Base-by-base conservation (phyloP, 805 yeast species). In the Wickerhamiella siamensis region DNA sequence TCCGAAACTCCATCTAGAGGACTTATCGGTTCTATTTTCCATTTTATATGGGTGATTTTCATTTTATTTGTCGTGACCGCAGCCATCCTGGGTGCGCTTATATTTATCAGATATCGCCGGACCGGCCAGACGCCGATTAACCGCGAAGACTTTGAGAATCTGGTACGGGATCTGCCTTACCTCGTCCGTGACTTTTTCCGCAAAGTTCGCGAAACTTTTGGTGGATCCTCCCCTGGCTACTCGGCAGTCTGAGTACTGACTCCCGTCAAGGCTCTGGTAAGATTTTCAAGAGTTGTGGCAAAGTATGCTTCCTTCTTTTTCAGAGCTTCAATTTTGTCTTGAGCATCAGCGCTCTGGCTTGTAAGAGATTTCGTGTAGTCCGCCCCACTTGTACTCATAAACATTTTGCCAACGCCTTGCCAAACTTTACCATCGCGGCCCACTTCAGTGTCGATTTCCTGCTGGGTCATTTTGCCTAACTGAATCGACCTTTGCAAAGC, bases 361-460 rank as follows among this genome's bases (percentile, higher is more conserved):
- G 64, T 55, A 27, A 83, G 59, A 40, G 66, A 67, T 10, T 57
- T 52, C 36, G 70, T 57, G 59, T 82, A 81, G 3, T 64, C 60
- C 3, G 57, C 51, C 2, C 65, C 64, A 21, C 66, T 65, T 4
- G 67, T 67, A 36, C 62, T 58, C 41, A 59, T 38, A 44, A 62
- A 62, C 61, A 83, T 72, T 59, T 79, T 80, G 22, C 96, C 96
- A 29, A 83, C 72, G 4, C 93, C 83, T 55, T 82, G 74, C 91
- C 94, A 86, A 4, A 86, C 87, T 6, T 55, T 56, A 8, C 72
- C 69, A 17, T 64, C 64, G 12, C 70, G 61, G 22, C 36, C 35
- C 22, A 46, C 49, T 20, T 51, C 38, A 50, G 72, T 65, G 20
- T 61, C 63, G 39, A 84, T 63, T 49, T 79, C 81, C 27, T 67